Evolutionary conservation across 768 basidiomycete species (phyloP).

Genomic region (Suillus bovinus): DNA sequence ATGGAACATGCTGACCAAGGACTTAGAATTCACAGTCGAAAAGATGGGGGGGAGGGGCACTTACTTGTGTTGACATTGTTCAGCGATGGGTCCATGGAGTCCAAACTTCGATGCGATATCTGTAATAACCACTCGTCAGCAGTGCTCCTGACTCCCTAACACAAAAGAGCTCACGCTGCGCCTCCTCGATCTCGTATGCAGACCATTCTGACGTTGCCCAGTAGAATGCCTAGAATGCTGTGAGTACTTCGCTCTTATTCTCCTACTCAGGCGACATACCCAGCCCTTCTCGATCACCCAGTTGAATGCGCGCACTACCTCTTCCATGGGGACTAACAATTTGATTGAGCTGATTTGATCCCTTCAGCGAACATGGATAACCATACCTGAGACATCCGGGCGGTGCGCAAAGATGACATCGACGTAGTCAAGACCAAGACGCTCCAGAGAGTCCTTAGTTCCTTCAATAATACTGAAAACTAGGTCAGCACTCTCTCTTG

Average conservation of each 20-base stretch:
- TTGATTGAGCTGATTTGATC: background rate
- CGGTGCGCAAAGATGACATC: constrained; percentile 75
- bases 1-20: constrained; percentile 63
- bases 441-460: constrained; percentile 60
- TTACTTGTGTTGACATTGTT: constrained; percentile 75
- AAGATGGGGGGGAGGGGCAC: constrained; percentile 22
- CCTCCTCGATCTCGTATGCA: constrained; percentile 67
- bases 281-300: constrained; percentile 72
- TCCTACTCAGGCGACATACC: constrained; percentile 34
- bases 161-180: constrained; percentile 46
- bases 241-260: background rate
- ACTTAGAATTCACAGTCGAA: background rate
- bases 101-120: constrained; percentile 69
- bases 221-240: constrained; percentile 49
- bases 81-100: constrained; percentile 69
- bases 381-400: constrained; percentile 52
- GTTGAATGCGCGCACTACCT: constrained; percentile 81
- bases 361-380: background rate
- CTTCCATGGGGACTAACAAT: constrained; percentile 61
- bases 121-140: constrained; percentile 24
- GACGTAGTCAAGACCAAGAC: constrained; percentile 75
- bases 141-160: background rate
- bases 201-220: constrained; percentile 84
- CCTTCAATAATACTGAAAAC: constrained; percentile 71
- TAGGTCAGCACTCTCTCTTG: background rate